Percentiles rank a stretch among this genome's conserved stretches.
phyloP scores from a whole-genome alignment of 2,329 filamentous ascomycete genomes.

The Xylariaceae sp. region DNA sequence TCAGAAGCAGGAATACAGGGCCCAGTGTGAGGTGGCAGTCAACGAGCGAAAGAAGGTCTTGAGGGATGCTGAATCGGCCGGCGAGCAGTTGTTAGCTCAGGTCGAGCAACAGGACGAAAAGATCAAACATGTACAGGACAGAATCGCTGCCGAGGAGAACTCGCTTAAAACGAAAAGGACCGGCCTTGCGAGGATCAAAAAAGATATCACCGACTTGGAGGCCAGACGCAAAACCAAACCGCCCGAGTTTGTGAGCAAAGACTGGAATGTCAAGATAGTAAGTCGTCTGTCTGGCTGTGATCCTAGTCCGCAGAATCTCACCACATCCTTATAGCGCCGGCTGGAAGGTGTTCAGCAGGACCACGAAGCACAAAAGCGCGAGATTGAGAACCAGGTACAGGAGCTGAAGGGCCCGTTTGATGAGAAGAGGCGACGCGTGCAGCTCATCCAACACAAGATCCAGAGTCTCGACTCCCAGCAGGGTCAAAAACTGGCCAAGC shows the following conservation, averaged over 20 bases:
- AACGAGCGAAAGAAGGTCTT: constrained; percentile 47
- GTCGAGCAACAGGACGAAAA: constrained; percentile 31
- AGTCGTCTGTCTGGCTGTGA: constrained; percentile 24
- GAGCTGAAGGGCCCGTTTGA: constrained; percentile 36
- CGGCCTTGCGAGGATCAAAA: constrained; percentile 32
- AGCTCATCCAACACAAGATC: constrained; percentile 40
- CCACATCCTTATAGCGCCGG: constrained; percentile 39
- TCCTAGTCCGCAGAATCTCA: not conserved
- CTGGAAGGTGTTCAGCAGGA: constrained; percentile 51
- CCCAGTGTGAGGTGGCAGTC: constrained; percentile 48
- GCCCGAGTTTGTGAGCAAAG: constrained; percentile 58
- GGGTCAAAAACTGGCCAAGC: constrained; percentile 63
- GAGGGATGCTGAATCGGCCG: constrained; percentile 43
- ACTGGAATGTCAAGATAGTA: constrained; percentile 68
- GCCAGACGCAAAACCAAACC: constrained; percentile 55
- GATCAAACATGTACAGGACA: constrained; percentile 36
- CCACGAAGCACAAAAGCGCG: constrained; percentile 35
- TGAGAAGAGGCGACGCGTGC: constrained; percentile 31
- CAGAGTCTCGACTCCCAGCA: constrained; percentile 61
- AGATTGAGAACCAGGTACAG: constrained; percentile 24
- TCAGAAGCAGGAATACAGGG: constrained; percentile 60
- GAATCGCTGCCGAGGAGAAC: constrained; percentile 44
- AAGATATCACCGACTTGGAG: constrained; percentile 55
- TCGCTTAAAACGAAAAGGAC: constrained; percentile 39
- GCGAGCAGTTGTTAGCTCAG: constrained; percentile 32